These are phyloP conservation scores for Globisporangium barbulae DNA, from an alignment of 352 stramenopile species.

Conservation along the genomic window DNA sequence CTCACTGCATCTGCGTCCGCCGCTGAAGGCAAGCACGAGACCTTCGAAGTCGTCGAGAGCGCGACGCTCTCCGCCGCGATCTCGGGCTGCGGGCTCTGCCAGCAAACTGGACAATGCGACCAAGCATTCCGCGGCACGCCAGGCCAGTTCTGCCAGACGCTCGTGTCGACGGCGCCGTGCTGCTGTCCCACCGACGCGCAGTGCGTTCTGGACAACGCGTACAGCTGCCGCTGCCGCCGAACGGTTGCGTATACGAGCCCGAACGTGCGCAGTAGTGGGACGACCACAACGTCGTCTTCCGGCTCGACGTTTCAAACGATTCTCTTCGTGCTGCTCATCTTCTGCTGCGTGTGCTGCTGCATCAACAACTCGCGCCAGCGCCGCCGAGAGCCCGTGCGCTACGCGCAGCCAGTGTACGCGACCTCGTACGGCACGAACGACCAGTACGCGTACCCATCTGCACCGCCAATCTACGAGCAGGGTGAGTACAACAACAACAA, in stretches of 20 bases:
- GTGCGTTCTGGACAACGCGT: constrained; percentile 46
- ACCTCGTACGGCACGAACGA: constrained; percentile 7
- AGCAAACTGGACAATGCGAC: constrained; percentile 57
- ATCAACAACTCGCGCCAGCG: constrained; percentile 15
- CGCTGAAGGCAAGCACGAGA: constrained; percentile 1
- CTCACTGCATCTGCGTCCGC: background rate
- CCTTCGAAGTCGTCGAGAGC: constrained; percentile 30
- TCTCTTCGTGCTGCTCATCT: constrained; percentile 38
- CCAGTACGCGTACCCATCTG: constrained; percentile 50
- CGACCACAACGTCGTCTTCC: constrained; percentile 26
- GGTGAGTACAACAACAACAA: constrained; percentile 12
- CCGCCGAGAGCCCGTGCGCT: constrained; percentile 26
- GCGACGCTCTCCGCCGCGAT: constrained; percentile 40
- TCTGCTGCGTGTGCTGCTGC: constrained; percentile 59
- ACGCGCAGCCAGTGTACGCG: constrained; percentile 28
- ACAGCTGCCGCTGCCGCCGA: constrained; percentile 57
- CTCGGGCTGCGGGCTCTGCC: constrained; percentile 58
- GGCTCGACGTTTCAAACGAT: constrained; percentile 31
- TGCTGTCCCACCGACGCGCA: constrained; percentile 58
- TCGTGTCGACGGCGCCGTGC: constrained; percentile 51
- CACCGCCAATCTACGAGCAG: constrained; percentile 29
- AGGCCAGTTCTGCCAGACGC: constrained; percentile 61
- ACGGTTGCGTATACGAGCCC: constrained; percentile 14
- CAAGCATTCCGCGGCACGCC: constrained; percentile 53
- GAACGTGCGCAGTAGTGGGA: constrained; percentile 16